A percentile compares a stretch with the other conserved stretches of the same genome.
phyloP scores from a whole-genome alignment of 2,329 filamentous ascomycete genomes.

The Emergomyces pasteurianus region DNA sequence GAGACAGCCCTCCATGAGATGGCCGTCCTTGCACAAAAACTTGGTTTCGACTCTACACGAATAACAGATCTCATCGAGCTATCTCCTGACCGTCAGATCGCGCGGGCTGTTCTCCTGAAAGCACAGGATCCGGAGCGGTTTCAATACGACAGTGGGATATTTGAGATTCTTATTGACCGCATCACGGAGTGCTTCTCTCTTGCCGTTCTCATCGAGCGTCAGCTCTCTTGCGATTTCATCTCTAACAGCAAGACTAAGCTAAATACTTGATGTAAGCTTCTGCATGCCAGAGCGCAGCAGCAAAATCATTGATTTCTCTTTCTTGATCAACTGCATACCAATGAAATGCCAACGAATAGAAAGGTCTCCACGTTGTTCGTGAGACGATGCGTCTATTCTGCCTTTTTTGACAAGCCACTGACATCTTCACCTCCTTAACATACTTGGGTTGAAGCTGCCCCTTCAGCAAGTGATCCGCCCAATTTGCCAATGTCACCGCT shows the following conservation, averaged over 20 bases:
- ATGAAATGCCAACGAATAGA: not conserved
- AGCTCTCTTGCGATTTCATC: not conserved
- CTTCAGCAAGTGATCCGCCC: not conserved
- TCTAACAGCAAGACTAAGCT: conserved; percentile 5
- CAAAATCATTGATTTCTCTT: conserved; percentile 14
- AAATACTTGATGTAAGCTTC: conserved; percentile 9
- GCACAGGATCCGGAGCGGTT: conserved; percentile 12
- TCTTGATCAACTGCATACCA: conserved; percentile 12
- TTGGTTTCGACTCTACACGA: conserved; percentile 13
- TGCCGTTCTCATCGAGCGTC: not conserved
- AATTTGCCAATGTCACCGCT: too few relatives aligned
- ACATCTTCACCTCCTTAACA: not conserved
- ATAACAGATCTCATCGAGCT: conserved; percentile 10
- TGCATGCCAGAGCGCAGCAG: conserved; percentile 8
- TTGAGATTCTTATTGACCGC: conserved; percentile 11
- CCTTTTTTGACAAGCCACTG: conserved; percentile 13
- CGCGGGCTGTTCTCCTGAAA: conserved; percentile 13
- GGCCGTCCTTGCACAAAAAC: conserved; percentile 11
- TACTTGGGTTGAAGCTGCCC: not conserved
- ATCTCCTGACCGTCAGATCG: conserved; percentile 14
- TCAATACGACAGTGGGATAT: conserved; percentile 9
- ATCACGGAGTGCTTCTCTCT: not conserved
- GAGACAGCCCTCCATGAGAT: conserved; percentile 6
- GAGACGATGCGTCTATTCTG: conserved; percentile 14
- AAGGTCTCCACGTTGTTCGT: conserved; percentile 13